Base-by-base conservation (phyloP, 2,329 filamentous ascomycete genomes). In the Aspergillus sclerotialis region DNA sequence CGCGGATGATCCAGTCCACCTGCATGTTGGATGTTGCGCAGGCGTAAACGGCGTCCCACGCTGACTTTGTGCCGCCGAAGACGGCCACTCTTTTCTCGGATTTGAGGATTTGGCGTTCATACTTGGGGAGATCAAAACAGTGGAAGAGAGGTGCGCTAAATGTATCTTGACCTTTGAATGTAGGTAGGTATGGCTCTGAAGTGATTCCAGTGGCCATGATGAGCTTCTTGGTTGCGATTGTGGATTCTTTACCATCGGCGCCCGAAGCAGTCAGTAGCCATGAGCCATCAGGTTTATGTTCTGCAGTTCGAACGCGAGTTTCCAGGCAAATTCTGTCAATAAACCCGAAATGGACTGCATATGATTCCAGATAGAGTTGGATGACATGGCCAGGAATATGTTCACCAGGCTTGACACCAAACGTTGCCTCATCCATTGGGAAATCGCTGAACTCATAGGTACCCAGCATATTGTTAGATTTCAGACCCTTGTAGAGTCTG, bases 391-490 rank as follows among this genome's bases (percentile, higher is more conserved):
- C 79, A 0, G 77, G 71, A 31, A 84, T 74, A 51, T 82, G 77
- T 33, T 79, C 53, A 11, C 72, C 73, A 5, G 55, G 46, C 32
- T 67, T 50, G 14, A 69, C 56, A 0, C 61, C 64, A 45, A 73
- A 80, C 0, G 60, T 67, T 13, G 69, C 69, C 6, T 63, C 57
- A 38, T 71, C 67, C 77, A 89, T 82, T 12, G 82, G 80, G 39
- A 84, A 85, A 47, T 86, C 84, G 0, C 77, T 76, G 48, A 75
- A 87, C 55, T 89, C 81, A 45, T 80, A 85, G 0, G 76, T 82
- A 3, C 83, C 82, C 8, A 80, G 56, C 53, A 85, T 72, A 49
- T 88, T 88, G 58, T 90, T 89, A 34, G 75, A 79, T 48, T 78
- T 82, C 31, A 90, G 68, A 1, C 76, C 78, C 0, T 78, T 74